Evolutionary conservation across 148 eudicot genomes (phyloP).

Genomic region (Simmondsia chinensis): DNA sequence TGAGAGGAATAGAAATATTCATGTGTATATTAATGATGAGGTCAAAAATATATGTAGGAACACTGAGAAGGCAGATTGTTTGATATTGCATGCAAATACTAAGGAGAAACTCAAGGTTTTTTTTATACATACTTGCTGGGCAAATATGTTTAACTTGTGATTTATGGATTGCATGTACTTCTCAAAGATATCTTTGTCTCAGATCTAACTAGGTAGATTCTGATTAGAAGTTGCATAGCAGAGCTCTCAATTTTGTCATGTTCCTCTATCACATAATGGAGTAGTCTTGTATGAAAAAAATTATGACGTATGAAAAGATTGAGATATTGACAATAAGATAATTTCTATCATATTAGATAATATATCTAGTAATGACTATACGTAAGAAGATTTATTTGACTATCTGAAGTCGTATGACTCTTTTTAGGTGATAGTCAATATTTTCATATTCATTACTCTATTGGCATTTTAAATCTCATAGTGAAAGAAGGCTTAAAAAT

Average conservation of each 20-base stretch:
- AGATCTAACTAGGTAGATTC: slow-evolving; percentile 9
- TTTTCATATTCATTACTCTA: slow-evolving; percentile 10
- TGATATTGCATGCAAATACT: neutral
- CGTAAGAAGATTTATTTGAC: neutral
- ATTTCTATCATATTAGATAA: slow-evolving; percentile 1
- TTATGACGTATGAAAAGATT: neutral
- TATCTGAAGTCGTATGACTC: too few species aligned
- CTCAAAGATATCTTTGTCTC: slow-evolving; percentile 1
- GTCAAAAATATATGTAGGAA: slow-evolving; percentile 1
- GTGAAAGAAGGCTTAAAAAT: neutral
- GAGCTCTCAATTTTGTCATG: neutral
- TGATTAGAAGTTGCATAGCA: slow-evolving; percentile 3
- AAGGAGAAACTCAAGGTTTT: neutral
- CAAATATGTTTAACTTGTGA: slow-evolving; percentile 5
- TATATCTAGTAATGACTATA: neutral
- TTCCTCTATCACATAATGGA: slow-evolving; percentile 1
- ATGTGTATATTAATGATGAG: neutral
- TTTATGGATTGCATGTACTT: slow-evolving; percentile 2
- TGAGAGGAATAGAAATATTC: slow-evolving; percentile 3
- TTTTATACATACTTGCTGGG: neutral
- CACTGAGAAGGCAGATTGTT: slow-evolving; percentile 1
- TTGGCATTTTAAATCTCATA: slow-evolving; percentile 4
- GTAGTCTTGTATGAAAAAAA: neutral
- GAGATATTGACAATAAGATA: neutral
- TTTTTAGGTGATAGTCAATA: slow-evolving; percentile 1